A percentile compares a stretch with the other conserved stretches of the same genome.
These are phyloP conservation scores for Aeschynomene evenia DNA, from an alignment of 306 rosid genomes.

Conservation along the genomic window DNA sequence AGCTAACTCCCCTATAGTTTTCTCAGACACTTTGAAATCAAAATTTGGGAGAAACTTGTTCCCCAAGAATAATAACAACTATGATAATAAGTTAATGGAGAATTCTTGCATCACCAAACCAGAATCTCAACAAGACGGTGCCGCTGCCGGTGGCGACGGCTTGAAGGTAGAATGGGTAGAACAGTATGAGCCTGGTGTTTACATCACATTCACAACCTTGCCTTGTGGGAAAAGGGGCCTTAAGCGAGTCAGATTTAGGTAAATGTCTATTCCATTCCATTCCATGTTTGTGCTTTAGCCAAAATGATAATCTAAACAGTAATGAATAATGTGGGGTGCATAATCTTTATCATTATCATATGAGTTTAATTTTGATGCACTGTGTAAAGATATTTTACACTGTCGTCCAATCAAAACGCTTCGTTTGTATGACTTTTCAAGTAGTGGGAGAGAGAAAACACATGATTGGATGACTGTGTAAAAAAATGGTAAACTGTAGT, in stretches of 20 bases:
- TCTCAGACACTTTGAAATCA: conserved; percentile 54
- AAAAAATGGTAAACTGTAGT: too few species aligned
- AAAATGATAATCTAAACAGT: neutral
- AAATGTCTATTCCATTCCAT: neutral
- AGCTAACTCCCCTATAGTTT: conserved; percentile 56
- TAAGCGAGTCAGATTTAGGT: conserved; percentile 86
- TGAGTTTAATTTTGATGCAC: neutral
- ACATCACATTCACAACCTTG: conserved; percentile 59
- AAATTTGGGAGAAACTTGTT: conserved; percentile 47
- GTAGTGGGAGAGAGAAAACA: too few species aligned
- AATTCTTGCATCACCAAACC: conserved; percentile 26
- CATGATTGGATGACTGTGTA: too few species aligned
- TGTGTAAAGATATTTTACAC: too few species aligned
- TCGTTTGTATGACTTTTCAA: too few species aligned
- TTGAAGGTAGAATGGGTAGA: conserved; percentile 66
- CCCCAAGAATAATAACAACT: conserved; percentile 25
- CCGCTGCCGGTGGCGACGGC: conserved; percentile 1
- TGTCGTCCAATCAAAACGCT: too few species aligned
- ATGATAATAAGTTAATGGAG: conserved; percentile 26
- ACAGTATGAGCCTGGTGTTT: conserved; percentile 72
- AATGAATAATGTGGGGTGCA: too few species aligned
- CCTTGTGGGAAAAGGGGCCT: conserved; percentile 68
- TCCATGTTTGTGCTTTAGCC: too few species aligned
- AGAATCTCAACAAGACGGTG: conserved; percentile 39
- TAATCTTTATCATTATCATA: too few species aligned